Conservation (phyloP, 2,329 filamentous ascomycete species). For the Graphium sp. region DNA sequence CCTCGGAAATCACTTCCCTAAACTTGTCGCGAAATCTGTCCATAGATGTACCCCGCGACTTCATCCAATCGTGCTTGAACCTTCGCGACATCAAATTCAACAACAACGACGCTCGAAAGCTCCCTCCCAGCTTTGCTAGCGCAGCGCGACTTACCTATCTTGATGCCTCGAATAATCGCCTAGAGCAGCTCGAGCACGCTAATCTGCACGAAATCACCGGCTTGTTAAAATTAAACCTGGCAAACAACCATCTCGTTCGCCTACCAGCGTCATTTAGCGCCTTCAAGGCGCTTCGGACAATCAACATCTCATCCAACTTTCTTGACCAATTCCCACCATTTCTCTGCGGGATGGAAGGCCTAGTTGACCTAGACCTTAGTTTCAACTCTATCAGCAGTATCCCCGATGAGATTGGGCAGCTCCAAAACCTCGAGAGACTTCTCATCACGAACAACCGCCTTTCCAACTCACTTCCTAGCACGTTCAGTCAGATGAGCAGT, state of each 20-base stretch:
- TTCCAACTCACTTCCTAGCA: constrained; percentile 53
- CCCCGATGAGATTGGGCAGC: constrained; percentile 59
- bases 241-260: constrained; percentile 74
- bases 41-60: constrained; percentile 85
- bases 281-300: constrained; percentile 61
- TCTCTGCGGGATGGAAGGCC: constrained; percentile 61
- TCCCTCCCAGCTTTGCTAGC: constrained; percentile 70
- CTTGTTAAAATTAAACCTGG: constrained; percentile 76
- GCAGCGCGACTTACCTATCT: constrained; percentile 72
- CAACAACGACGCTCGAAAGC: constrained; percentile 76
- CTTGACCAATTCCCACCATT: constrained; percentile 74
- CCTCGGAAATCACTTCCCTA: constrained; percentile 81
- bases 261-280: constrained; percentile 70
- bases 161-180: constrained; percentile 85
- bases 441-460: constrained; percentile 94
- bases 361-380: constrained; percentile 89
- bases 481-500: constrained; percentile 56
- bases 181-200: constrained; percentile 76
- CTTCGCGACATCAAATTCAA: constrained; percentile 91
- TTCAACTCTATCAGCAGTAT: constrained; percentile 80
- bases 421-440: constrained; percentile 70
- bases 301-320: constrained; percentile 91
- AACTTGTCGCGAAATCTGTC: constrained; percentile 89
- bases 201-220: constrained; percentile 60
- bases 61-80: constrained; percentile 83